A percentile compares a stretch with the other conserved stretches of the same genome.
Evolutionary conservation across 2,329 filamentous ascomycete genomes (phyloP).

Genomic region (Trichoderma breve): DNA sequence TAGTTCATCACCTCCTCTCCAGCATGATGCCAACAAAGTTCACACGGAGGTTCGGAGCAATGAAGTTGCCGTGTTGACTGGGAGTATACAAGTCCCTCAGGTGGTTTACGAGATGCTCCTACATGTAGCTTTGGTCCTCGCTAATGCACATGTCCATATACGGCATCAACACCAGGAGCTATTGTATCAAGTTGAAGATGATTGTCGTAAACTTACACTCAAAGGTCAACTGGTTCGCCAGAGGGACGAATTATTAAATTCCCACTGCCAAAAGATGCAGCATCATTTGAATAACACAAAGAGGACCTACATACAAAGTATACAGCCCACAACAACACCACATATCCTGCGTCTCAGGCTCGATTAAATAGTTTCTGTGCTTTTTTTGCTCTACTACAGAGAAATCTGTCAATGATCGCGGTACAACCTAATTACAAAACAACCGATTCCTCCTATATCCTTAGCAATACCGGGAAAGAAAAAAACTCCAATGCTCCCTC

Average conservation of each 20-base stretch:
- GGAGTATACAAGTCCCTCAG: not conserved
- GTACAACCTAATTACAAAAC: not conserved
- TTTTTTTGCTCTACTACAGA: not conserved
- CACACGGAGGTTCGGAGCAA: not conserved
- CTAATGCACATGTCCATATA: not conserved
- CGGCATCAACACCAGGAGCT: not conserved
- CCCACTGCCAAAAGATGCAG: not conserved
- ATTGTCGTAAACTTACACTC: not conserved
- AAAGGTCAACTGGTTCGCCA: not conserved
- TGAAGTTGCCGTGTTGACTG: not conserved
- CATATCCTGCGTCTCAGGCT: not conserved
- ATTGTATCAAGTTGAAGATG: not conserved
- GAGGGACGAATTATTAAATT: not conserved
- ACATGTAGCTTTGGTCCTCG: not conserved
- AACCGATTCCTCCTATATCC: not conserved
- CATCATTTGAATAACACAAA: not conserved
- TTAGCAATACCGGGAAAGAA: not conserved
- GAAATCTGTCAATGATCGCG: not conserved
- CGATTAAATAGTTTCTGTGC: not conserved
- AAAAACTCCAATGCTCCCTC: constrained; percentile 20
- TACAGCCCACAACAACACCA: not conserved
- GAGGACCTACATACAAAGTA: accelerated
- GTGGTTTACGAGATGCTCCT: not conserved
- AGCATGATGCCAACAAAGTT: not conserved
- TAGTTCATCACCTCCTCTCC: not conserved